Base-by-base conservation (phyloP, 2,329 filamentous ascomycete species). In the Penicillium corylophilum region DNA sequence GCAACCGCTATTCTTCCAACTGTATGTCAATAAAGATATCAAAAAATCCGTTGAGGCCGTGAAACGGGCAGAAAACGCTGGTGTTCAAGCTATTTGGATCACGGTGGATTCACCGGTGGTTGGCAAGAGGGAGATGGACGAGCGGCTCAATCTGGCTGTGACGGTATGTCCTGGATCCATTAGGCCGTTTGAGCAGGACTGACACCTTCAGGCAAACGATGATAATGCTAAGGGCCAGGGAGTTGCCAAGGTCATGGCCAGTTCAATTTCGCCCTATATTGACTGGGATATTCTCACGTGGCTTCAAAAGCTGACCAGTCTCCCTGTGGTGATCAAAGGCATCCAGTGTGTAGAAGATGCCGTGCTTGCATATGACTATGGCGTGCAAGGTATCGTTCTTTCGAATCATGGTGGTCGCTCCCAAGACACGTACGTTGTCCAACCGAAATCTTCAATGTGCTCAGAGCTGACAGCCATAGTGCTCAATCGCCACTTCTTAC, bases 401-500 rank as follows among this genome's bases (percentile, higher is more conserved):
- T 68, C 66, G 1, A 74, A 73, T 20, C 71, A 74, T 40, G 71
- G 79, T 2, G 79, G 78, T 3, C 64, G 78, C 16, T 78, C 79
- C 35, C 64, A 76, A 43, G 78, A 81, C 54, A 62, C 70, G 69
- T 63, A 59, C 33, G 60, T 50, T 3, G 1, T 12, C 33, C 33
- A 16, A n/a, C 18, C n/a, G 7, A 36, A 16, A n/a, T 18, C 9
- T 12, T 24, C 20, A 24, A 23, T n/a, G 38, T 15, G n/a, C 38
- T 5, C 20, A 24, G 18, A 23, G 22, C 38, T 42, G n/a, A 9
- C 12, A 22, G 9, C 22, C 18, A 31, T 28, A 66, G 62, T 1
- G 62, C 67, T 3, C 66, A 70, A 55, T 57, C 85, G 0, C 77
- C 81, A 0, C 75, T 88, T 26, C 65, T 87, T 29, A 77, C 83